These are phyloP conservation scores for Erigeron canadensis DNA, from an alignment of 129 eudicot genomes.

Conservation along the genomic window DNA sequence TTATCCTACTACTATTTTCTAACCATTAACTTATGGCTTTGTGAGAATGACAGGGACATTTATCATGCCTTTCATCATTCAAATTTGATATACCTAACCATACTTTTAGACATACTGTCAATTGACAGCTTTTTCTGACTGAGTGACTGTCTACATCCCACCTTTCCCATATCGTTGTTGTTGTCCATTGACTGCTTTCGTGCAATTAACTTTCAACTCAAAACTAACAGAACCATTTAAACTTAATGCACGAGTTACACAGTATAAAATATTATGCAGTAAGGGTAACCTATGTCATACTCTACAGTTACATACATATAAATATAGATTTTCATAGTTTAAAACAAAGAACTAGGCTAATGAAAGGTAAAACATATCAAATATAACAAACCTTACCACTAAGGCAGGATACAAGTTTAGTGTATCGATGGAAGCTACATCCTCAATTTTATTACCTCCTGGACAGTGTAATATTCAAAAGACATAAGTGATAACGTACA, in stretches of 20 bases:
- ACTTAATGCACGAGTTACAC: not conserved
- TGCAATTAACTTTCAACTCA: not conserved
- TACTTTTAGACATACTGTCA: too few relatives aligned
- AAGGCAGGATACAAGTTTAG: conserved; percentile 73
- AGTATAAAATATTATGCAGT: not conserved
- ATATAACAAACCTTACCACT: conserved; percentile 46
- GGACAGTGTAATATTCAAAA: conserved; percentile 15
- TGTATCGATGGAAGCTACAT: conserved; percentile 73
- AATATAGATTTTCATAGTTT: not conserved
- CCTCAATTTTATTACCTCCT: conserved; percentile 80
- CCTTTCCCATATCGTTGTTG: too few relatives aligned
- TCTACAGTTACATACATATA: not conserved
- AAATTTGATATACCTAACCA: too few relatives aligned
- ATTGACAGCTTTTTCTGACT: too few relatives aligned
- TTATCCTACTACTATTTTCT: not conserved
- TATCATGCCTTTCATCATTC: not conserved
- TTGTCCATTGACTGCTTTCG: not conserved
- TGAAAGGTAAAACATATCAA: conserved; percentile 16
- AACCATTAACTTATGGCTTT: not conserved
- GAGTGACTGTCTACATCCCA: too few relatives aligned
- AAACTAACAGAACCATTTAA: not conserved
- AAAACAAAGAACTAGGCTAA: not conserved
- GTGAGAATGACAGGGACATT: not conserved
- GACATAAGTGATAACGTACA: conserved; percentile 4
- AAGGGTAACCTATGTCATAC: conserved; percentile 5